Percentiles rank a stretch among this genome's conserved stretches.
Evolutionary conservation across 495 filamentous ascomycete species (phyloP).

Genomic region (Xylaria longipes): DNA sequence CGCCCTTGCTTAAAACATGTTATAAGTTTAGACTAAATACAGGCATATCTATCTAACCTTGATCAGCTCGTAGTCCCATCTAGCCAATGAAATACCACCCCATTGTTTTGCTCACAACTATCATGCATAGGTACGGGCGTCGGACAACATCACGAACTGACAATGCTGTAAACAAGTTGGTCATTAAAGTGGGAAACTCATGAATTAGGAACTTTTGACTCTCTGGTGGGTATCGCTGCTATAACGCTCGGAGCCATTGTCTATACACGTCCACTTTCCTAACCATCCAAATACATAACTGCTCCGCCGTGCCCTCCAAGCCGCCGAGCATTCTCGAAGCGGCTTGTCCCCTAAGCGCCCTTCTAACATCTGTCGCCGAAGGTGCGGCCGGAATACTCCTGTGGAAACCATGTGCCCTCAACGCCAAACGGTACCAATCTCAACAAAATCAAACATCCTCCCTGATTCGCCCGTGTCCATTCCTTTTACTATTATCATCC

Average conservation of each 20-base stretch:
- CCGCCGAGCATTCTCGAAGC: not conserved
- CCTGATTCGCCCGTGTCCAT: not conserved
- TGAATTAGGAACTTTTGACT: constrained; percentile 14
- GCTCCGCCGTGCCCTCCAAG: constrained; percentile 10
- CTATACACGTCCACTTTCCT: constrained; percentile 24
- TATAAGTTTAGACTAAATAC: not conserved
- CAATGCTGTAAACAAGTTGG: not conserved
- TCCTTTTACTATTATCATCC: not conserved
- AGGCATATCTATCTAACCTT: not conserved
- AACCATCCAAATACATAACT: constrained; percentile 27
- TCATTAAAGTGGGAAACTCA: not conserved
- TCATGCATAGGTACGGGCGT: not conserved
- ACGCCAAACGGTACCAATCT: constrained; percentile 12
- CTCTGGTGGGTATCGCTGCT: constrained; percentile 24
- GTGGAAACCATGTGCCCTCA: constrained; percentile 2
- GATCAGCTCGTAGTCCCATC: not conserved
- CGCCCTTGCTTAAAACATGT: not conserved
- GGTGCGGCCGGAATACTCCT: not conserved
- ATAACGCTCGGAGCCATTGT: constrained; percentile 22
- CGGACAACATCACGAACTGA: not conserved
- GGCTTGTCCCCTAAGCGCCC: not conserved
- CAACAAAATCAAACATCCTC: not conserved
- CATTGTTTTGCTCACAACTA: not conserved
- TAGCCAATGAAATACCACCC: constrained; percentile 10
- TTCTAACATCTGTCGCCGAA: constrained; percentile 2